These are phyloP conservation scores for Penicillium atrosanguineum DNA, from an alignment of 495 filamentous ascomycete species.

Conservation along the genomic window DNA sequence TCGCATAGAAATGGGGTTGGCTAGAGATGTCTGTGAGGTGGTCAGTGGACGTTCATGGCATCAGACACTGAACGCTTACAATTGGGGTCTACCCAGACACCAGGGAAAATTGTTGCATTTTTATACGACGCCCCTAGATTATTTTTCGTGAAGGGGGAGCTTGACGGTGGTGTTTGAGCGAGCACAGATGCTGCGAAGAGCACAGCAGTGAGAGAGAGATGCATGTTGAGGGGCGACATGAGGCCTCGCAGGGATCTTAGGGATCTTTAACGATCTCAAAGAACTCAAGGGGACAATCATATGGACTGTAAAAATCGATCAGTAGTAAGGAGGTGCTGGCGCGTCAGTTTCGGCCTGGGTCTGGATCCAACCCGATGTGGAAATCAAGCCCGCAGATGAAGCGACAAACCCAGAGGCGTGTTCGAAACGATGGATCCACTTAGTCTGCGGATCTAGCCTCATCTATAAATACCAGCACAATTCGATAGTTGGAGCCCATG, in stretches of 20 bases:
- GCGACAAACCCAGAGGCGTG: too few species aligned
- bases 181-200: constrained; percentile 2
- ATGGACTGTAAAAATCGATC: too few species aligned
- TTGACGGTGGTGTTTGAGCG: constrained; percentile 5
- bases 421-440: too few species aligned
- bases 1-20: constrained; percentile 1
- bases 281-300: too few species aligned
- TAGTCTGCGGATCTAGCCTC: too few species aligned
- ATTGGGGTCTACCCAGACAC: constrained; percentile 3
- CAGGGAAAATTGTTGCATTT: constrained; percentile 6
- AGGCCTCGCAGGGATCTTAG: too few species aligned
- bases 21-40: background rate
- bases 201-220: background rate
- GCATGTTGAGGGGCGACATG: background rate
- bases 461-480: too few species aligned
- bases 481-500: too few species aligned
- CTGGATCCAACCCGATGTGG: background rate
- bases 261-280: too few species aligned
- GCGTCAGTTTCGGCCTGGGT: background rate
- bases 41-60: background rate
- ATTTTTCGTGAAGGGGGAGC: constrained; percentile 1
- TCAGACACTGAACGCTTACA: background rate
- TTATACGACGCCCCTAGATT: constrained; percentile 1
- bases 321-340: background rate
- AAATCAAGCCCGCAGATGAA: background rate